A percentile compares a stretch with the other conserved stretches of the same genome.
Evolutionary conservation across 345 rosid species (phyloP).

Genomic region (Odontarrhena argentea): DNA sequence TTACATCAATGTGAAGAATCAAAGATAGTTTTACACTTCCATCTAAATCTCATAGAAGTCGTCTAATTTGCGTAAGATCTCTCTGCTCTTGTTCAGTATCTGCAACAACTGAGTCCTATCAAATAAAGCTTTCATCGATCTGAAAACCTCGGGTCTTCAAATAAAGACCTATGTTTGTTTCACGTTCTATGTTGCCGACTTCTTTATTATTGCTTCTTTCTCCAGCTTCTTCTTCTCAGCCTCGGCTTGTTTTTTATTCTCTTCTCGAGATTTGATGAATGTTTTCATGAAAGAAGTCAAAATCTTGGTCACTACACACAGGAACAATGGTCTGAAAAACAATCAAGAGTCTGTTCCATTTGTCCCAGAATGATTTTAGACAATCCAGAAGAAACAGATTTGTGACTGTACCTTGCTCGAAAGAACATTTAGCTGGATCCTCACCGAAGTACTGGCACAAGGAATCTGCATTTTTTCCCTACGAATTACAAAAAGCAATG

Average conservation of each 20-base stretch:
- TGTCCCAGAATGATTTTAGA: not conserved
- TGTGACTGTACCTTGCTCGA: constrained; percentile 78
- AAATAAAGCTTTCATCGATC: constrained; percentile 29
- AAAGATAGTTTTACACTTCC: constrained; percentile 25
- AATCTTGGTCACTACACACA: constrained; percentile 79
- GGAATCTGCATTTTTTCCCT: constrained; percentile 98
- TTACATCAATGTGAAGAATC: constrained; percentile 34
- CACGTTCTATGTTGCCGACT: constrained; percentile 42
- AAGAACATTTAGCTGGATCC: constrained; percentile 97
- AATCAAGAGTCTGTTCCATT: not conserved
- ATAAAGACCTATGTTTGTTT: constrained; percentile 15
- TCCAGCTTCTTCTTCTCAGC: constrained; percentile 91
- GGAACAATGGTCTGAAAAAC: constrained; percentile 13
- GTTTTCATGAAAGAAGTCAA: constrained; percentile 75
- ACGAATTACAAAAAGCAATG: constrained; percentile 31
- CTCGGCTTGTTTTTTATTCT: constrained; percentile 78
- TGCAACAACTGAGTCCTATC: constrained; percentile 29
- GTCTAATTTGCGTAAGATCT: constrained; percentile 38
- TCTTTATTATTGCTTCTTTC: constrained; percentile 82
- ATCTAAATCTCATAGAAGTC: constrained; percentile 21
- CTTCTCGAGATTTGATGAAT: constrained; percentile 82
- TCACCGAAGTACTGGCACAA: constrained; percentile 94
- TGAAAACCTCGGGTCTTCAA: constrained; percentile 13
- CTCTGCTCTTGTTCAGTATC: constrained; percentile 32
- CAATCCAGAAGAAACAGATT: constrained; percentile 15